Evolutionary conservation across 306 rosid genomes (phyloP), one percentile per base, ranked within the genome.

Genomic region (Psophocarpus tetragonolobus): DNA sequence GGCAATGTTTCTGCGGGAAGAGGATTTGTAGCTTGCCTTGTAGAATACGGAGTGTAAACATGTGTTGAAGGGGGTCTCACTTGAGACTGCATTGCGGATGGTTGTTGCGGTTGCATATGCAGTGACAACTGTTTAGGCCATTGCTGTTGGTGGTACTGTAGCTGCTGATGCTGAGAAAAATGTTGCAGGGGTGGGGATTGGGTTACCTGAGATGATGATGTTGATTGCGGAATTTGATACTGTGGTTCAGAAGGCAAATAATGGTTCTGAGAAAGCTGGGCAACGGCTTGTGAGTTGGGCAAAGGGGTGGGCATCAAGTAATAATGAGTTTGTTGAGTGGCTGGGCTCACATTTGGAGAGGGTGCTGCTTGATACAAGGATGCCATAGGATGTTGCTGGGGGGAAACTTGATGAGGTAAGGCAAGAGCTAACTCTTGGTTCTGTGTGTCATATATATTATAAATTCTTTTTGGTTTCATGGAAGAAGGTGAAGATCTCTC

Each of bases 381-480:
- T 65, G 88, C 75, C 68, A 83, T 76, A 12, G 84, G 83, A 73
- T 60, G 92, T 32, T 83, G 96, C 54, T 76, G 90, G 1, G 87
- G 88, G 8, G 80, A 83, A 51, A 94, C 85, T 80, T 90, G 97
- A 80, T 87, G 91, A 1, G 93, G 92, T 38, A 91, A 81, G 61
- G 92, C 93, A 56, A 95, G 94, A 71, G 97, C 93, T 74, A 92
- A 78, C 73, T 95, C 93, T 79, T 87, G 95, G 88, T 89, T 92
- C 21, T 78, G 84, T 2, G 87, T 47, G 6, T 87, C 96, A 27
- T 92, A 64, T 32, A 83, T 50, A 74, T 83, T 83, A 42, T 91
- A 95, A 17, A 81, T 77, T 84, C 87, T 88, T 66, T 82, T 88
- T 38, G 80, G 50, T 81, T 92, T 92, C 0, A 75, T 10, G 45